Percentiles rank a stretch among this genome's conserved stretches.
phyloP scores from a whole-genome alignment of 148 eudicot genomes.

The Pharnaceum exiguum region DNA sequence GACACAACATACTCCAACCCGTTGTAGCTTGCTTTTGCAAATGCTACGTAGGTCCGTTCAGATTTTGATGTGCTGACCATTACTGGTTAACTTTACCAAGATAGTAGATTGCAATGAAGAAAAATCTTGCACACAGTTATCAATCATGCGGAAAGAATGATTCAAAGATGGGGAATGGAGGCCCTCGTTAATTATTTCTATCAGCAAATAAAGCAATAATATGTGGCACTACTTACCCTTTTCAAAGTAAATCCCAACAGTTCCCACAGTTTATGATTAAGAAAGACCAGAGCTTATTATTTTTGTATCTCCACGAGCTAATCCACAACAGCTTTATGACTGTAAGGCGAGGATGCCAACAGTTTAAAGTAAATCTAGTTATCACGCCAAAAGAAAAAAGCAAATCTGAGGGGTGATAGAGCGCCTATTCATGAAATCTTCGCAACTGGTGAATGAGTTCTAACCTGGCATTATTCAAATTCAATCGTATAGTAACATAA shows the following conservation, averaged over 20 bases:
- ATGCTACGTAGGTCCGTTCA: no score
- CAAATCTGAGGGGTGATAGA: constrained; percentile 7
- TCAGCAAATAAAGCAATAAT: background rate
- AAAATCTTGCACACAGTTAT: no score
- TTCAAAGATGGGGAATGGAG: no score
- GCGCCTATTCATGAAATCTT: constrained; percentile 8
- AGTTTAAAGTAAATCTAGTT: constrained; percentile 2
- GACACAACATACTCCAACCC: no score
- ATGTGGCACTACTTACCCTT: constrained; percentile 7
- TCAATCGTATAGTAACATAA: no score
- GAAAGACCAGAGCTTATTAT: background rate
- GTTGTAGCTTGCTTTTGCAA: no score
- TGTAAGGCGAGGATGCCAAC: background rate
- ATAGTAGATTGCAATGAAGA: no score
- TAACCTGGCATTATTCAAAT: no score
- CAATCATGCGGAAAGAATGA: no score
- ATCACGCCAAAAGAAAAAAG: no score
- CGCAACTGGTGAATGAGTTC: background rate
- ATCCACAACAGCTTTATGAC: constrained; percentile 6
- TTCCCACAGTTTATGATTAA: background rate
- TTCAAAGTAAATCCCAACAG: constrained; percentile 18
- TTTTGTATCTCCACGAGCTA: constrained; percentile 11
- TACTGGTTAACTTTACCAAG: no score
- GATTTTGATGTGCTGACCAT: no score
- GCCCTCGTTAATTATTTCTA: background rate